phyloP scores from a whole-genome alignment of 306 rosid genomes.

The Cyclanthera cordifolia region DNA sequence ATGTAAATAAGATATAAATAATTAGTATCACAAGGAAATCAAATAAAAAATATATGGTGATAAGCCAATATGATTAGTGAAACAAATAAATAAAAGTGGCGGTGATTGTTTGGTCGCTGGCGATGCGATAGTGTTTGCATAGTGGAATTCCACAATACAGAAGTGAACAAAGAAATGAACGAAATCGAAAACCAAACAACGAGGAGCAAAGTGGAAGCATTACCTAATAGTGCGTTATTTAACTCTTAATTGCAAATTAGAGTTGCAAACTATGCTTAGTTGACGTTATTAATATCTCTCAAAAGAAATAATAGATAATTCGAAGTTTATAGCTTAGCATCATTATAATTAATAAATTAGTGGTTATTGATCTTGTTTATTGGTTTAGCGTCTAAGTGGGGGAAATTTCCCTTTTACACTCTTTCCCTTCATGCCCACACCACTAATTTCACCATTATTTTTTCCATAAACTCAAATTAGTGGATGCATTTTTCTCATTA shows the following conservation, averaged over 20 bases:
- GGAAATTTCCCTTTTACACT: not conserved
- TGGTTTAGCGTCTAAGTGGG: too few relatives aligned
- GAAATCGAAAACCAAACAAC: not conserved
- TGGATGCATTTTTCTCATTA: too few relatives aligned
- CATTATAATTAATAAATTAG: not conserved
- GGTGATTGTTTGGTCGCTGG: not conserved
- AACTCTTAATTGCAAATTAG: not conserved
- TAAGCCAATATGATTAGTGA: too few relatives aligned
- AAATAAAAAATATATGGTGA: too few relatives aligned
- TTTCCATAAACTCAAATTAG: not conserved
- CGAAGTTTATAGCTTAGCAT: not conserved
- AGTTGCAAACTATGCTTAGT: not conserved
- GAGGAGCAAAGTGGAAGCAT: not conserved
- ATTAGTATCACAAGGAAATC: too few relatives aligned
- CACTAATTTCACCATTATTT: not conserved
- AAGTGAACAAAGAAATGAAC: not conserved
- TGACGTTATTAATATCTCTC: not conserved
- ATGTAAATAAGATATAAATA: too few relatives aligned
- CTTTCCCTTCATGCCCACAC: slow-evolving; percentile 5
- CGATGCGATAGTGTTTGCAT: not conserved
- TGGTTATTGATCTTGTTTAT: too few relatives aligned
- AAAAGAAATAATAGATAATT: slow-evolving; percentile 1
- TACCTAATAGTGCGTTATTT: not conserved
- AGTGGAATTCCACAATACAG: slow-evolving; percentile 1
- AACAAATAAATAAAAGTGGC: too few relatives aligned